Conservation (phyloP, 192 early-diverging fungal species). For the Geranomyces michiganensis region DNA sequence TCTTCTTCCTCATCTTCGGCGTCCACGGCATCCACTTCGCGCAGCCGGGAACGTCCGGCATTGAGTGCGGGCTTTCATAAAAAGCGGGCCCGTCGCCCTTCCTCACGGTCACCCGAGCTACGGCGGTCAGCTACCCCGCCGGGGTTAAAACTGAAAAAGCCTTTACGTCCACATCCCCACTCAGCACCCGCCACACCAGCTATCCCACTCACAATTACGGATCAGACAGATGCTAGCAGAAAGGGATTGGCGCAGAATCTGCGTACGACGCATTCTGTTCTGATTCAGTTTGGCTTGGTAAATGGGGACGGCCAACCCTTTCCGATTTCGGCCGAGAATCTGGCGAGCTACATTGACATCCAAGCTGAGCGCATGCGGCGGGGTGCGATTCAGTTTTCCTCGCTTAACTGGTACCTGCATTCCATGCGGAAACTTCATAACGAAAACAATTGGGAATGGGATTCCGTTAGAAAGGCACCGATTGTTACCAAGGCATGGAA, state of each 20-base stretch:
- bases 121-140: neutral
- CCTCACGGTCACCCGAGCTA: neutral
- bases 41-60: neutral
- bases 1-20: neutral
- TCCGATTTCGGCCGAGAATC: slow-evolving; percentile 22
- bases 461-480: slow-evolving; percentile 18
- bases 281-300: slow-evolving; percentile 23
- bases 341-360: slow-evolving; percentile 25
- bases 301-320: slow-evolving; percentile 23
- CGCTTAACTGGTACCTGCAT: slow-evolving; percentile 36
- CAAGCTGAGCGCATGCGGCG: slow-evolving; percentile 29
- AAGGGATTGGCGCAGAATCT: slow-evolving; percentile 35
- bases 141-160: neutral
- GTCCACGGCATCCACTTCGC: neutral
- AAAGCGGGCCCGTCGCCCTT: neutral
- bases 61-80: neutral
- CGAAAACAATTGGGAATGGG: slow-evolving; percentile 36
- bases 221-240: slow-evolving; percentile 11
- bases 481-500: slow-evolving; percentile 21
- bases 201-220: neutral
- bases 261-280: slow-evolving; percentile 27
- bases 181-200: slow-evolving; percentile 1
- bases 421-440: slow-evolving; percentile 33
- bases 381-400: slow-evolving; percentile 34
- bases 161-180: neutral